Base-by-base conservation (phyloP, 2,329 filamentous ascomycete genomes). In the Fusarium sp. region DNA sequence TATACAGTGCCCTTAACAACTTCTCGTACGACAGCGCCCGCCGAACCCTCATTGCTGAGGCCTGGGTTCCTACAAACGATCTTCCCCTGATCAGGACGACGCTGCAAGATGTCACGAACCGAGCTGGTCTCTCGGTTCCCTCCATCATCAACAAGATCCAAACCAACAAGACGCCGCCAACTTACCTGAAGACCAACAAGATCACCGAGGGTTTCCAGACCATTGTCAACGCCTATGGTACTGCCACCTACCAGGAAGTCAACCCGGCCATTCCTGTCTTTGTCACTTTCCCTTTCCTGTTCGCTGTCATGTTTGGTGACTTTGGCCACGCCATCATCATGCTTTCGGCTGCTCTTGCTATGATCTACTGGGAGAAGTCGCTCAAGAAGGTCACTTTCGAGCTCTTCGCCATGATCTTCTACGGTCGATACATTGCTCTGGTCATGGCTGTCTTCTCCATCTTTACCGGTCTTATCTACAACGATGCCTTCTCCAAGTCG, bases 271-370 rank as follows among this genome's bases (percentile, higher is more conserved):
- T 99, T 25, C 96, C 96, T 40, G 97, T 97, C 61, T 95, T 98
- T 76, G 92, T 99, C 74, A 99, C 97, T 7, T 99, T 99, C 85
- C 97, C 97, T n/a, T 99, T 99, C 88, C 88, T 99, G 72, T 99
- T 99, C 82, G 97, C 97, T 59, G 97, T 99, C 90, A 99, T 99
- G 97, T 99, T 99, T 81, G 97, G 97, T 87, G 97, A 99, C 84
- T 92, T 98, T 68, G 97, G 97, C 61, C 97, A 99, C 81, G 97
- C 96, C 75, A 84, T 92, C 75, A 93, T 99, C 82, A 97, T 99
- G 93, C 88, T 96, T 50, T 82, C 91, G 65, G 94, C 95, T 66
- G 94, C 97, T 16, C 80, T 91, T 65, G 94, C 95, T 66, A 98
- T 99, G 95, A 98, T 99, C 78, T 94, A 98, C 86, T 98, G 92